Conservation (phyloP, 2,329 filamentous ascomycete genomes). For the Alternaria gansuensis region DNA sequence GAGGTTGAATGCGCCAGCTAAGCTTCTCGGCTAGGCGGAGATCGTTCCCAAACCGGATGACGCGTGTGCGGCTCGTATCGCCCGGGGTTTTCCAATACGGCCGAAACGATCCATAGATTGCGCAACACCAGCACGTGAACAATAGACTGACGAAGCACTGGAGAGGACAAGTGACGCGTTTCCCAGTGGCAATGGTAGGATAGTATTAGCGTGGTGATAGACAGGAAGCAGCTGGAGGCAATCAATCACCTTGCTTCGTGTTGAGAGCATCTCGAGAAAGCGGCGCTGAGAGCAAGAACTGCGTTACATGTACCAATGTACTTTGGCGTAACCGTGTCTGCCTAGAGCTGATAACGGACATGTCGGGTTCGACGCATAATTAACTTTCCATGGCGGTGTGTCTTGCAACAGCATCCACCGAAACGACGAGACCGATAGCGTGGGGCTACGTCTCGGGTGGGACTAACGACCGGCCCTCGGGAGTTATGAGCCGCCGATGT, state of each 20-base stretch:
- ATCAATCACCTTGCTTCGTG: neutral
- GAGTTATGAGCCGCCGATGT: neutral
- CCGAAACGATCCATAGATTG: slow-evolving; percentile 11
- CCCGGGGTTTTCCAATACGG: slow-evolving; percentile 11
- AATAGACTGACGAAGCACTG: neutral
- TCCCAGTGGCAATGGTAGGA: neutral
- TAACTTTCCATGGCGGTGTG: slow-evolving; percentile 1
- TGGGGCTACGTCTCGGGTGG: neutral
- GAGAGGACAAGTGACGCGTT: neutral
- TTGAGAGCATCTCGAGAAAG: neutral
- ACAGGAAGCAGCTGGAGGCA: neutral
- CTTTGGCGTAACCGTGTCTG: neutral
- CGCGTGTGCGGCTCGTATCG: slow-evolving; percentile 11
- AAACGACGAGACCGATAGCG: neutral
- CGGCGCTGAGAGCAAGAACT: neutral
- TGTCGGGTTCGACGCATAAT: slow-evolving; percentile 1
- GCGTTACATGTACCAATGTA: neutral
- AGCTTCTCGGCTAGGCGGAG: slow-evolving; percentile 11
- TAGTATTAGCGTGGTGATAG: neutral
- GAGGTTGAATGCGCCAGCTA: neutral
- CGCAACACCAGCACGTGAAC: slow-evolving; percentile 5
- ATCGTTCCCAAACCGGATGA: slow-evolving; percentile 5
- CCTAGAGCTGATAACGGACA: neutral
- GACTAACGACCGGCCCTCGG: slow-evolving; percentile 3
- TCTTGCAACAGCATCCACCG: neutral